A percentile compares a stretch with the other conserved stretches of the same genome.
phyloP scores from a whole-genome alignment of 306 rosid genomes.

The Rosa lucieae region DNA sequence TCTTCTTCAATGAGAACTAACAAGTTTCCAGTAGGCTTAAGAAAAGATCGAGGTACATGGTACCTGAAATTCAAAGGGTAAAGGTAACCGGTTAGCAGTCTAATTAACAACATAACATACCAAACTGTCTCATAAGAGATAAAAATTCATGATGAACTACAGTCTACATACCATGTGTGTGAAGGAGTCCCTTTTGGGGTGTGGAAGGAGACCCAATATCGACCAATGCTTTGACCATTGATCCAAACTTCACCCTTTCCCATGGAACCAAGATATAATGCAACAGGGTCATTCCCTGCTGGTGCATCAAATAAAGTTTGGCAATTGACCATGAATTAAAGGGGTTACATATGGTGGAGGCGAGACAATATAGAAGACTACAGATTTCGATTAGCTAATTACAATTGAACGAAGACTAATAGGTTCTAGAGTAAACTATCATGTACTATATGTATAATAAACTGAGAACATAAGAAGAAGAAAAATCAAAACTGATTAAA shows the following conservation, averaged over 20 bases:
- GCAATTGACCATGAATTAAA: conserved; percentile 10
- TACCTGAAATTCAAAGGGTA: conserved; percentile 51
- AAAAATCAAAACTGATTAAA: too few relatives aligned
- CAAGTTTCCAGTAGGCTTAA: conserved; percentile 57
- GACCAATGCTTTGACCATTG: conserved; percentile 77
- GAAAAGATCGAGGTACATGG: conserved; percentile 73
- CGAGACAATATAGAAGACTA: neutral
- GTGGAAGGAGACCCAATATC: conserved; percentile 83
- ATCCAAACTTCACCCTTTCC: conserved; percentile 84
- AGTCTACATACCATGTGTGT: conserved; percentile 62
- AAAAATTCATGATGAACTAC: neutral
- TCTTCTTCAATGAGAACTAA: conserved; percentile 76
- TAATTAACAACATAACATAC: neutral
- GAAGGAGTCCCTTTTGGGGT: conserved; percentile 70
- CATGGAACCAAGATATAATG: conserved; percentile 79
- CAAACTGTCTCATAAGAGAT: neutral
- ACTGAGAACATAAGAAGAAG: too few relatives aligned
- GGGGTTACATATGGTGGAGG: neutral
- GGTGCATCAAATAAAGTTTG: conserved; percentile 78
- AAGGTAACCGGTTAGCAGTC: neutral
- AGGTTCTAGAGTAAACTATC: too few relatives aligned
- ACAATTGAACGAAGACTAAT: neutral
- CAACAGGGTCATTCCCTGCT: conserved; percentile 58
- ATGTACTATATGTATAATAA: too few relatives aligned
- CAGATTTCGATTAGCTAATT: neutral